Base-by-base conservation (phyloP, 805 yeast species). In the Kluyveromyces starmeri region DNA sequence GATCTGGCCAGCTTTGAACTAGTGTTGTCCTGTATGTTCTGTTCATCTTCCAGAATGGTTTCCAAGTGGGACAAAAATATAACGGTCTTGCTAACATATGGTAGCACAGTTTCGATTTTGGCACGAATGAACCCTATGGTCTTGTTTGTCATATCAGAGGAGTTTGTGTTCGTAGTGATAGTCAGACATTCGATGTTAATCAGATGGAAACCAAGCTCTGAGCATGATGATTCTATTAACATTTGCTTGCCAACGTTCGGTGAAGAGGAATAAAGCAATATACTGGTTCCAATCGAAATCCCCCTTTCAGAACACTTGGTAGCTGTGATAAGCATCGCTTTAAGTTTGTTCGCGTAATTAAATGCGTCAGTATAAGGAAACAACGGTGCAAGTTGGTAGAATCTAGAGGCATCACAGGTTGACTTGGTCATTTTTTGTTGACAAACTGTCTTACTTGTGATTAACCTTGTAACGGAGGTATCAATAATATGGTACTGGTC, bases 211-310 rank as follows among this genome's bases (percentile, higher is more conserved):
- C 96, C 95, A 20, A 78, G 53, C 20, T 71, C 71, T 7, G 62
- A 53, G 0, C 83, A 67, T 2, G 75, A 49, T 36, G 72, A 71
- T 33, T 68, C 55, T 0, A 84, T 73, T 16, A 83, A 48, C 0
- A 79, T 73, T 0, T 81, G 53, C 49, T 89, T 89, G 0, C 98
- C 98, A 5, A 83, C 74, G 7, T 82, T 85, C 35, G 94, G 64
- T 20, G 76, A 70, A 46, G 75, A 61, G 3, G 96, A 83, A 33
- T 70, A 72, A 15, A 92, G 52, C 17, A 86, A 51, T 0, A 86
- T 59, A 0, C 84, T 68, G 0, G 94, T 78, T 31, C 67, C 69
- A 21, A 83, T 48, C 2, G 64, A 55, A 1, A 63, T 50, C 12
- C 42, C 43, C n/a, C 46, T 46, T 32, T 41, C 54, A 21, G 20